Evolutionary conservation across 2,329 filamentous ascomycete genomes (phyloP).

Genomic region (Fusarium pseudonygamai): DNA sequence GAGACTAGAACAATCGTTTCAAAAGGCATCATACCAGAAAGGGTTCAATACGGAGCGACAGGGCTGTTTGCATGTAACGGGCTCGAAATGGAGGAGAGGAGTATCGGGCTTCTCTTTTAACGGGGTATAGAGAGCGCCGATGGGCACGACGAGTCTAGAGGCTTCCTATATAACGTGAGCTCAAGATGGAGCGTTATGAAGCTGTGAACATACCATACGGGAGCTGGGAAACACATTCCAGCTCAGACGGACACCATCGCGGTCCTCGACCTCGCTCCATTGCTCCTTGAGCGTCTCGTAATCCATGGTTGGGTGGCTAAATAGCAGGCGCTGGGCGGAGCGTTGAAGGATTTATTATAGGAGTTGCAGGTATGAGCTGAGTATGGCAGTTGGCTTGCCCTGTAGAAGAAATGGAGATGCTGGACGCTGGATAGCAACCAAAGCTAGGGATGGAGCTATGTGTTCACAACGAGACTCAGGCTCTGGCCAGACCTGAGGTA

Average conservation of each 20-base stretch:
- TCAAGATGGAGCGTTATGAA: neutral
- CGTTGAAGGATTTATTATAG: neutral
- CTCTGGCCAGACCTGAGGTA: neutral
- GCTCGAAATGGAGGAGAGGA: slow-evolving; percentile 92
- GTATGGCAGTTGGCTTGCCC: neutral
- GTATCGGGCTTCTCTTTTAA: slow-evolving; percentile 94
- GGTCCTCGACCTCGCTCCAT: slow-evolving; percentile 96
- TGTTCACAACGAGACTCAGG: slow-evolving; percentile 18
- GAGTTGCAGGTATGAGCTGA: neutral
- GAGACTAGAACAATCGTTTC: no score
- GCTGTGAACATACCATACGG: slow-evolving; percentile 78
- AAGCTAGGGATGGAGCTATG: slow-evolving; percentile 21
- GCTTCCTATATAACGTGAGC: slow-evolving; percentile 72
- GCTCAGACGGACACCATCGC: slow-evolving; percentile 93
- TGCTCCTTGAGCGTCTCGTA: slow-evolving; percentile 94
- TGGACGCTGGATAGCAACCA: neutral
- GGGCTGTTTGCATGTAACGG: slow-evolving; percentile 94
- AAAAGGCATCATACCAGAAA: slow-evolving; percentile 75
- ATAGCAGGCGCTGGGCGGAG: neutral
- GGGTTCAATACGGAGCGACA: slow-evolving; percentile 97
- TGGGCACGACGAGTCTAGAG: slow-evolving; percentile 92
- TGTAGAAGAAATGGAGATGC: neutral
- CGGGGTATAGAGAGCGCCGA: slow-evolving; percentile 94
- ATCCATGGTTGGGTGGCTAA: slow-evolving; percentile 69
- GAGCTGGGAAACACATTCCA: slow-evolving; percentile 99